Evolutionary conservation across 2,329 filamentous ascomycete species (phyloP).

Genomic region (Fusarium sp.): DNA sequence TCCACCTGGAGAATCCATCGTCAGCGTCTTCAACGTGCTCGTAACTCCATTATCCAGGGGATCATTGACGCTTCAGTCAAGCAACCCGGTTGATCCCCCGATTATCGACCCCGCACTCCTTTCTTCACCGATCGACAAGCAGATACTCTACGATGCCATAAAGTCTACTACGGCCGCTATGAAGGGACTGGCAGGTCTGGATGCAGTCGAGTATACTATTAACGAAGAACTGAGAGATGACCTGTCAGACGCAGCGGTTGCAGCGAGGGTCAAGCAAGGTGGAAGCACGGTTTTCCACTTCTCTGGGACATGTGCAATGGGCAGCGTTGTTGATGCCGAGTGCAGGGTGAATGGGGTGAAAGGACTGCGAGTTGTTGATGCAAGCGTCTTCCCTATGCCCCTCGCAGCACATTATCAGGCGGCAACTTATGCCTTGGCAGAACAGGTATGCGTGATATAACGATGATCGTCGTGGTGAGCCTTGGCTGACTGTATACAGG

Average conservation of each 20-base stretch:
- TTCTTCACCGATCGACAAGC: neutral
- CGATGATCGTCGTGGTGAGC: no score
- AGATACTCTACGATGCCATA: neutral
- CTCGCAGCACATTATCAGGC: neutral
- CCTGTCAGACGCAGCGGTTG: neutral
- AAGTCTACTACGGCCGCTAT: neutral
- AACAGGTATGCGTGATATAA: no score
- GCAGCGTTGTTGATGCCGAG: neutral
- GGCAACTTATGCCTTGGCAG: no score
- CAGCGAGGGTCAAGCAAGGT: neutral
- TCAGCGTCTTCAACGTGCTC: neutral
- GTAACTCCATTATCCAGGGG: neutral
- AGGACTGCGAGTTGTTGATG: neutral
- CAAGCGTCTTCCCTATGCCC: neutral
- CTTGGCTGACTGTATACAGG: no score
- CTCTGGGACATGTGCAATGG: neutral
- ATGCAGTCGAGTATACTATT: neutral
- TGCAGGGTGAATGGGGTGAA: neutral
- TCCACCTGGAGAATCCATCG: neutral
- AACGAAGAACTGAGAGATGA: neutral
- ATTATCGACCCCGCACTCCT: neutral
- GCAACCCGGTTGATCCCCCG: neutral
- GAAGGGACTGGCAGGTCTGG: neutral
- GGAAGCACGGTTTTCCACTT: neutral
- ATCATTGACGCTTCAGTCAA: neutral